Base-by-base conservation (phyloP, 768 basidiomycete genomes). In the Mycena rosella region DNA sequence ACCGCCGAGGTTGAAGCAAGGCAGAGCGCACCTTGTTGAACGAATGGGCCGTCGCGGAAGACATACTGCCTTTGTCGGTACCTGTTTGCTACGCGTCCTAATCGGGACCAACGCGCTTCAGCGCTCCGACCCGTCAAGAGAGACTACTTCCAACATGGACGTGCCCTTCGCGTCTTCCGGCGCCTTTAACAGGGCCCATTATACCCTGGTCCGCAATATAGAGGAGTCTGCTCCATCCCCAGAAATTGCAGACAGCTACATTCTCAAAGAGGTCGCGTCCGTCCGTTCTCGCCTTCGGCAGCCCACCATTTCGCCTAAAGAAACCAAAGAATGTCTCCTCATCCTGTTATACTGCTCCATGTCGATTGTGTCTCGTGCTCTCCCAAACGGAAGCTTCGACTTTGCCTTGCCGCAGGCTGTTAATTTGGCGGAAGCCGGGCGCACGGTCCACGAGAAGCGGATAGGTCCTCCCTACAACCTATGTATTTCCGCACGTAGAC, bases 321-420 rank as follows among this genome's bases (percentile, higher is more conserved):
- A 88, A 76, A 85, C 87, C 77, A 90, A 85, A 74, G 91, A 94
- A 75, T 85, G 77, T 59, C 81, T 96, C 48, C 80, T 95, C 7
- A 75, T 93, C 3, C 80, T 95, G 55, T 76, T 96, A 17, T 92
- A 94, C 74, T 94, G 93, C 74, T 80, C 84, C 10, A 87, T 85
- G 77, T 79, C 83, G 30, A 79, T 84, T 26, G 79, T 85, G 13
- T 76, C 84, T 38, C 83, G 83, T 7, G 79, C 80, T 53, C 74
- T 85, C 20, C 68, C 80, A 4, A 73, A 75, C 24, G 81, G 84
- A n/a, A 77, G 84, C 26, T 80, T 95, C 68, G 85, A 88, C 56
- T 94, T 92, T 72, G 93, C 93, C 14, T 83, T 96, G 45, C 86
- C 87, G 4, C 89, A 93, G 70, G 95, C 94, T 5, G 80, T 95